These are phyloP conservation scores for Plectosphaerella plurivora DNA, from an alignment of 2,329 filamentous ascomycete species.

Conservation along the genomic window DNA sequence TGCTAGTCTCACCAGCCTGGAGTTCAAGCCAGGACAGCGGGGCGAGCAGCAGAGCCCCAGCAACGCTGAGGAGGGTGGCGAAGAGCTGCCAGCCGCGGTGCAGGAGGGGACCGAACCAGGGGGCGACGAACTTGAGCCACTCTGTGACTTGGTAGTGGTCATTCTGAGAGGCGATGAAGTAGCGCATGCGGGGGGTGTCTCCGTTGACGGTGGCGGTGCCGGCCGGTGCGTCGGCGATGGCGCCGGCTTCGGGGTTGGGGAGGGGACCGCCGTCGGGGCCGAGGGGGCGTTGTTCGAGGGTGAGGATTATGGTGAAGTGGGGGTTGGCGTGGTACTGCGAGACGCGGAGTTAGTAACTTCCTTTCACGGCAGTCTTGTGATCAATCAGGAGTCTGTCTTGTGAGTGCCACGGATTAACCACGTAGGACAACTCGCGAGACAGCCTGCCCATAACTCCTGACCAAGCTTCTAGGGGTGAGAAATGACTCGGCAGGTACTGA, in stretches of 20 bases:
- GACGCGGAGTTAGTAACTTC: too few relatives aligned
- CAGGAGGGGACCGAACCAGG: conserved; percentile 52
- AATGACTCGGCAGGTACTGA: too few relatives aligned
- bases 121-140: conserved; percentile 66
- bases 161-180: conserved; percentile 72
- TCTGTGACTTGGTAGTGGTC: conserved; percentile 79
- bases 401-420: too few relatives aligned
- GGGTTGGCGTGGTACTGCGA: conserved; percentile 67
- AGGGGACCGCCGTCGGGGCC: conserved; percentile 17
- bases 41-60: conserved; percentile 32
- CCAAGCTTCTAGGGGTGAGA: too few relatives aligned
- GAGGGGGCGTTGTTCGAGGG: conserved; percentile 45
- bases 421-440: too few relatives aligned
- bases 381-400: too few relatives aligned
- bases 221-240: conserved; percentile 16
- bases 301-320: conserved; percentile 62
- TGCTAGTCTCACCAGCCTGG: conserved; percentile 2
- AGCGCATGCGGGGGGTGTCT: conserved; percentile 36
- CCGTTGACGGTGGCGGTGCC: conserved; percentile 6
- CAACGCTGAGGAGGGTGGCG: conserved; percentile 59
- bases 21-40: conserved; percentile 8
- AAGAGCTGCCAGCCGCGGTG: conserved; percentile 57
- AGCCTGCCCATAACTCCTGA: too few relatives aligned
- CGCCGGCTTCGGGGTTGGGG: conserved; percentile 7
- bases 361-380: too few relatives aligned